Evolutionary conservation across 208 protist species (phyloP).

Genomic region (Endotrypanum monterogeii): DNA sequence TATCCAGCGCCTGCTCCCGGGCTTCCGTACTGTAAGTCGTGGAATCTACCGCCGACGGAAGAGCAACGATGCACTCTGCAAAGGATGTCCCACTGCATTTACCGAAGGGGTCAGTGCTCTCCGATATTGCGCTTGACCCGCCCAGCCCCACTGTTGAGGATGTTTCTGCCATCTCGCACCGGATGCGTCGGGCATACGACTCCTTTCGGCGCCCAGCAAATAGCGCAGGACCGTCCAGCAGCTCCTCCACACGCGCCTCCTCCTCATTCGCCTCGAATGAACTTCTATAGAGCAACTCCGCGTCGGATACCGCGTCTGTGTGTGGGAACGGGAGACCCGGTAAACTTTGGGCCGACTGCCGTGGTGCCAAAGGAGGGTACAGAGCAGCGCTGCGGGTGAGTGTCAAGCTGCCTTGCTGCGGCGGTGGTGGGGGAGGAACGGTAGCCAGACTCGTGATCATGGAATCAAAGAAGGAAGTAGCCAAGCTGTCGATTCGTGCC

Average conservation of each 20-base stretch:
- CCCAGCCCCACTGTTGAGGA: neutral
- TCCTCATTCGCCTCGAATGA: constrained; percentile 18
- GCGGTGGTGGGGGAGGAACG: constrained; percentile 6
- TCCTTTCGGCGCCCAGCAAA: neutral
- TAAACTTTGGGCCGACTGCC: neutral
- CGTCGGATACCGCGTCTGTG: neutral
- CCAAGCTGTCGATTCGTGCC: neutral
- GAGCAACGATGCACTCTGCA: neutral
- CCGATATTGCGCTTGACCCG: neutral
- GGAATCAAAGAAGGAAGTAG: neutral
- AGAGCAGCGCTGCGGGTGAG: constrained; percentile 1
- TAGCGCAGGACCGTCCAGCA: constrained; percentile 1
- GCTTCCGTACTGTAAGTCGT: neutral
- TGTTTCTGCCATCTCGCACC: neutral
- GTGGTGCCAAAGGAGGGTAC: neutral
- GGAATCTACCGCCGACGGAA: neutral
- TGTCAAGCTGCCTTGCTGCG: neutral
- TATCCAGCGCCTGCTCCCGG: neutral
- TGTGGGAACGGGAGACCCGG: neutral
- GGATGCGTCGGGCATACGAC: neutral
- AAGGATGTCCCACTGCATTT: neutral
- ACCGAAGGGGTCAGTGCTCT: neutral
- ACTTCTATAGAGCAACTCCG: constrained; percentile 9
- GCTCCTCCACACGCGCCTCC: constrained; percentile 16
- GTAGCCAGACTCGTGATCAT: neutral